phyloP scores from a whole-genome alignment of 495 filamentous ascomycete species.

The Neurospora cerealis region DNA sequence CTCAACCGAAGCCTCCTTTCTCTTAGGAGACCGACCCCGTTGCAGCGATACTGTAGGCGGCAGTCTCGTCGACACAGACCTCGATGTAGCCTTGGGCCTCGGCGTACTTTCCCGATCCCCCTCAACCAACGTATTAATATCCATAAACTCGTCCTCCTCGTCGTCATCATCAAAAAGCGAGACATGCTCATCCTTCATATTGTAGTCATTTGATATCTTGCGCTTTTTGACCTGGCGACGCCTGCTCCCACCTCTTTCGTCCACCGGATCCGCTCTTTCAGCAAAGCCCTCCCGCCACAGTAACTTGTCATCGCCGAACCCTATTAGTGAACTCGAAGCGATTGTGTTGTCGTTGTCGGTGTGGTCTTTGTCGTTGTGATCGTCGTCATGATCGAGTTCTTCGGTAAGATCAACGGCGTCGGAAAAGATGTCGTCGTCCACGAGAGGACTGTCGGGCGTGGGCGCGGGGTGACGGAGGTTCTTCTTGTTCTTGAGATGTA shows the following conservation, averaged over 20 bases:
- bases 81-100: not conserved
- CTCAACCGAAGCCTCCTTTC: not conserved
- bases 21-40: not conserved
- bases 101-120: not conserved
- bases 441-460: not conserved
- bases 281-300: slow-evolving; percentile 53
- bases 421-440: slow-evolving; percentile 19
- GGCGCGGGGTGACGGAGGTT: not conserved
- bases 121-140: slow-evolving; percentile 17
- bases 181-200: not conserved
- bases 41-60: not conserved
- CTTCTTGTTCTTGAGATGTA: not conserved
- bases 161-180: not conserved
- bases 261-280: slow-evolving; percentile 18
- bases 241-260: not conserved
- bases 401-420: slow-evolving; percentile 67
- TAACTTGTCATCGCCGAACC: slow-evolving; percentile 32
- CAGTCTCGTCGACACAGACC: not conserved
- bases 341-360: not conserved
- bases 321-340: slow-evolving; percentile 32
- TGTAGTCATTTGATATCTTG: slow-evolving; percentile 52
- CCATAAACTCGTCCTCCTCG: slow-evolving; percentile 26
- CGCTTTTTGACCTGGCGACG: slow-evolving; percentile 16
- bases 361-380: slow-evolving; percentile 6
- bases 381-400: slow-evolving; percentile 29